Evolutionary conservation across 176 grass and related monocot species (phyloP).

Genomic region (Calamus simplicifolius): DNA sequence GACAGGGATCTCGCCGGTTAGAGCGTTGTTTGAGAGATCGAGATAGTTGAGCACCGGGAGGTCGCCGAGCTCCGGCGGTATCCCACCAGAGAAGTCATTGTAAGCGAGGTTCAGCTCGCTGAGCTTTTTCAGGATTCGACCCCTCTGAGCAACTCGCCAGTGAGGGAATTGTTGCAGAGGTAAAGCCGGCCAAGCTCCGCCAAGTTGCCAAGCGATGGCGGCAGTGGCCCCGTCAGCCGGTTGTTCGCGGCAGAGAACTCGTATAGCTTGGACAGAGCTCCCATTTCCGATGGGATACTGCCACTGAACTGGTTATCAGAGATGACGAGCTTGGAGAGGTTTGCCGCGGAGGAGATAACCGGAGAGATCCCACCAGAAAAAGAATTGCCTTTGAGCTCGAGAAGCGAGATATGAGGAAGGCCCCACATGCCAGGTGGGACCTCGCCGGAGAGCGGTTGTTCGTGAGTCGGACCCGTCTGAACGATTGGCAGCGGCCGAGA

Average conservation of each 20-base stretch:
- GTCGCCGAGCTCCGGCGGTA: constrained; percentile 56
- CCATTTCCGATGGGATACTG: constrained; percentile 50
- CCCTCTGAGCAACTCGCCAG: constrained; percentile 39
- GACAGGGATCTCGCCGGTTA: constrained; percentile 45
- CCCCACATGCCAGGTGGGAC: constrained; percentile 59
- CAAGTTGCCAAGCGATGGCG: constrained; percentile 17
- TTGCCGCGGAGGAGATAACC: constrained; percentile 41
- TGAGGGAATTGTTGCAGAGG: constrained; percentile 61
- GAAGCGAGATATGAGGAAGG: constrained; percentile 40
- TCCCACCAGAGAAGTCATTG: constrained; percentile 44
- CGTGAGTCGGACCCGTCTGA: constrained; percentile 44
- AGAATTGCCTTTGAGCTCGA: constrained; percentile 52
- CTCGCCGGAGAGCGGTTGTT: constrained; percentile 52
- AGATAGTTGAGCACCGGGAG: constrained; percentile 34
- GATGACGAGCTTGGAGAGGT: constrained; percentile 44
- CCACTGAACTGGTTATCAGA: constrained; percentile 62
- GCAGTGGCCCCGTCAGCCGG: constrained; percentile 45
- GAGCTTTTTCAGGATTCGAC: constrained; percentile 33
- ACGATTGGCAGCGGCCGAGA: constrained; percentile 45
- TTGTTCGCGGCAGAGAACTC: constrained; percentile 52
- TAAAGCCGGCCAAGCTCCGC: constrained; percentile 28
- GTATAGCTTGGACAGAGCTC: constrained; percentile 26
- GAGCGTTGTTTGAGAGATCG: constrained; percentile 59
- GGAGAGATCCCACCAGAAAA: constrained; percentile 54
- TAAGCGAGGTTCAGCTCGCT: constrained; percentile 38